Percentiles rank a stretch among this genome's conserved stretches.
These are phyloP conservation scores for Carex parvula DNA, from an alignment of 176 grass and related monocot species.

Conservation along the genomic window DNA sequence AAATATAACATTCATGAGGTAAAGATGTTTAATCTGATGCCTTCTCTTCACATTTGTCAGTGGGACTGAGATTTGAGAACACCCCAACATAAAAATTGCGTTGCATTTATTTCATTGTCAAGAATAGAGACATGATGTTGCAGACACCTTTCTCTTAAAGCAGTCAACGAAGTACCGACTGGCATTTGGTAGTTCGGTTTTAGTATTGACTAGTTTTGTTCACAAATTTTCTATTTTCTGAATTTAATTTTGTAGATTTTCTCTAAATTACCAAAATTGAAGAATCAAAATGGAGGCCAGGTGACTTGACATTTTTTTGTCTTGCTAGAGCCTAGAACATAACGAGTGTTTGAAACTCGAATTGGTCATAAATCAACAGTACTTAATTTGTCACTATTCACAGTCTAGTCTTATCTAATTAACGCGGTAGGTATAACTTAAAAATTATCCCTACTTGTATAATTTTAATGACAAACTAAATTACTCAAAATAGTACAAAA, in stretches of 20 bases:
- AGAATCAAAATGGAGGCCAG: neutral
- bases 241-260: neutral
- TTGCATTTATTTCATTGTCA: neutral
- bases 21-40: neutral
- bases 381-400: neutral
- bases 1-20: neutral
- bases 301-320: conserved; percentile 1
- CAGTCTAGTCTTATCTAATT: neutral
- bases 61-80: neutral
- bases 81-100: neutral
- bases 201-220: neutral
- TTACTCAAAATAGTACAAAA: too few relatives aligned
- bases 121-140: neutral
- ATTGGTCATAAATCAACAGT: neutral
- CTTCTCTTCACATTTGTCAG: neutral
- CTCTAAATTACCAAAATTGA: neutral
- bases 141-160: neutral
- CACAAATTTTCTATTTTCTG: neutral
- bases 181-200: neutral
- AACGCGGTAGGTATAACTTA: neutral
- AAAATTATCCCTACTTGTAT: neutral
- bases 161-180: neutral
- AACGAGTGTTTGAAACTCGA: neutral
- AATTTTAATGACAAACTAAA: too few relatives aligned
- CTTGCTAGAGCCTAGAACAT: neutral